Evolutionary conservation across 148 eudicot genomes (phyloP).

Genomic region (Polygonum aviculare): DNA sequence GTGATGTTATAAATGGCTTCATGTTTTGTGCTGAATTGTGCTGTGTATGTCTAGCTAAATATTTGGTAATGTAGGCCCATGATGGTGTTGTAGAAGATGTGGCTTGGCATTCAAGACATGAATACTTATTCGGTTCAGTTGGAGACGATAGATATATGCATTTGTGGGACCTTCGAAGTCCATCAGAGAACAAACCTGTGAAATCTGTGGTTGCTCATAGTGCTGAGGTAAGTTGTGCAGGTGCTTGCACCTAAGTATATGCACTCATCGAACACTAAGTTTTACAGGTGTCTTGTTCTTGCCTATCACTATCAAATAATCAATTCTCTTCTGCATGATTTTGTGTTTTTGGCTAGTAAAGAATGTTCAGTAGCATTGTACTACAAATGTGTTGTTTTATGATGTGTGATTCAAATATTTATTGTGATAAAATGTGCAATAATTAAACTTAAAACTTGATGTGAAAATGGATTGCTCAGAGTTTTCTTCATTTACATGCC

Average conservation of each 20-base stretch:
- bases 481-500: background rate
- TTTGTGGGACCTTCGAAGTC: conserved; percentile 79
- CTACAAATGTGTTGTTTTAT: background rate
- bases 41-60: background rate
- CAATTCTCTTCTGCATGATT: background rate
- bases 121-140: conserved; percentile 77
- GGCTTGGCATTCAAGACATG: conserved; percentile 86
- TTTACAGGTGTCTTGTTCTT: background rate
- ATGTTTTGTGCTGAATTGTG: background rate
- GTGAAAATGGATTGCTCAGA: background rate
- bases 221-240: conserved; percentile 47
- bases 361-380: background rate
- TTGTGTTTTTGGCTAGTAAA: background rate
- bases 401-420: background rate
- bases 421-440: background rate
- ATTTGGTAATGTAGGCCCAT: conserved; percentile 43
- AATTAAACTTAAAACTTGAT: background rate
- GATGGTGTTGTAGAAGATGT: conserved; percentile 91
- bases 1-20: background rate
- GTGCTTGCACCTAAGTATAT: background rate
- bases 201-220: conserved; percentile 86
- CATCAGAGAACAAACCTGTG: conserved; percentile 59
- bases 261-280: background rate
- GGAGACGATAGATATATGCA: conserved; percentile 64
- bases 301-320: background rate